Evolutionary conservation across 805 yeast species (phyloP), one percentile per base, ranked within the genome.

Genomic region (Monosporozyma aquatica): DNA sequence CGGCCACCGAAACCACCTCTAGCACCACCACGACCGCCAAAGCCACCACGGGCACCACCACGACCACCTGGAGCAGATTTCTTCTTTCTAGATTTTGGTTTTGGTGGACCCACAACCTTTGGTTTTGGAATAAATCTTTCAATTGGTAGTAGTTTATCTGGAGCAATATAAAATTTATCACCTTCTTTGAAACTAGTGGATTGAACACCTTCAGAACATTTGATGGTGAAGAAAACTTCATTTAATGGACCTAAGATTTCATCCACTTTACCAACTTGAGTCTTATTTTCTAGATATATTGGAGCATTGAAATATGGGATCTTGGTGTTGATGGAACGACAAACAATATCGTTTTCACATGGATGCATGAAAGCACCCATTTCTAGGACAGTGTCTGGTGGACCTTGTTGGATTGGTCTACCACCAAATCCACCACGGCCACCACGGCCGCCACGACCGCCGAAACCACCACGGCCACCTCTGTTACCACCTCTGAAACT

Each of bases 291-390:
- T 54, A 92, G 75, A 65, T 82, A 92, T 56, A 92, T 89, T 62
- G 98, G 98, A 22, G 99, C 99, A 69, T 92, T 92, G 76, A 92
- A 92, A 66, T 90, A 92, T 58, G 99, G 98, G 54, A 92, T 74
- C 71, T 90, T 90, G 44, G 87, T 79, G 65, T 92, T 92, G 58
- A 85, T 84, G 38, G 97, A 87, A 59, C 89, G 85, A 71, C 97
- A 92, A 44, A 92, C 95, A 61, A 92, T 84, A 61, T 92, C 98
- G 45, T 95, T 96, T 67, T 92, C 99, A 65, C 96, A 87, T 11
- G 92, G 74, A 62, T 89, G 95, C 62, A 86, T 54, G 62, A 87
- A 92, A 20, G 85, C 64, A 48, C 99, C 99, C 94, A 92, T 84
- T 68, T 89, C 97, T 55, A 84, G 72, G 22, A 92, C 97, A 43